Percentiles rank a stretch among this genome's conserved stretches.
These are phyloP conservation scores for Gamarada debralockiae DNA, from an alignment of 495 filamentous ascomycete species.

Conservation along the genomic window DNA sequence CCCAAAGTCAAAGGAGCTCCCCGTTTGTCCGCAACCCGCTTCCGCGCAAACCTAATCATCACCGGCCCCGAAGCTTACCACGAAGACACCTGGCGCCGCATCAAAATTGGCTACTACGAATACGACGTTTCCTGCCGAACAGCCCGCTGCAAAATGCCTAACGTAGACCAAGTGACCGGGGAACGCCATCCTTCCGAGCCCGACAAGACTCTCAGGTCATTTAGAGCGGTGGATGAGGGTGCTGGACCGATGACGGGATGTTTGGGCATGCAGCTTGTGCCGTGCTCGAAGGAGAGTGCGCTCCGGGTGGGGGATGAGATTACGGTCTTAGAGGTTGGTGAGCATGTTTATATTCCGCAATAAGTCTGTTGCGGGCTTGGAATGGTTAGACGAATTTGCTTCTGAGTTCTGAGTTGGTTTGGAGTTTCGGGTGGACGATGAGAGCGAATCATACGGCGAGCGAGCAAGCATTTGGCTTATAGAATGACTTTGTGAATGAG, in stretches of 20 bases:
- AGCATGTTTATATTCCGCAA: conserved; percentile 57
- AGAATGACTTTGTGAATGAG: too few relatives aligned
- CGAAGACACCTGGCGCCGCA: conserved; percentile 78
- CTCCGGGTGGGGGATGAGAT: conserved; percentile 60
- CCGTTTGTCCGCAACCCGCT: conserved; percentile 61
- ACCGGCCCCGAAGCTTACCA: conserved; percentile 57
- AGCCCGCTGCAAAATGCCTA: conserved; percentile 77
- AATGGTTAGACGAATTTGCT: not conserved
- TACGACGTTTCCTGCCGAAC: conserved; percentile 69
- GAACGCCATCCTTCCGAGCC: conserved; percentile 69
- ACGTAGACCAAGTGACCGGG: conserved; percentile 73
- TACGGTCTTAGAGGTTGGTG: conserved; percentile 54
- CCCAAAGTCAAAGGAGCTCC: conserved; percentile 39
- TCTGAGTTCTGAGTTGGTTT: too few relatives aligned
- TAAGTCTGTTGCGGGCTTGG: conserved; percentile 8
- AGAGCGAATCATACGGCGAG: too few relatives aligned
- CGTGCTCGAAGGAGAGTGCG: conserved; percentile 44
- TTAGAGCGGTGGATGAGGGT: conserved; percentile 71
- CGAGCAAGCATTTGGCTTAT: too few relatives aligned
- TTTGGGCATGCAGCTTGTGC: conserved; percentile 80
- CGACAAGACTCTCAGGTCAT: conserved; percentile 63
- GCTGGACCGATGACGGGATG: conserved; percentile 61
- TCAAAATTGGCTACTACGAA: conserved; percentile 49
- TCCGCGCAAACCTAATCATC: conserved; percentile 81
- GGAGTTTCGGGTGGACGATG: too few relatives aligned